phyloP scores from a whole-genome alignment of 768 basidiomycete species.

The Chlorophyllum brunneum region DNA sequence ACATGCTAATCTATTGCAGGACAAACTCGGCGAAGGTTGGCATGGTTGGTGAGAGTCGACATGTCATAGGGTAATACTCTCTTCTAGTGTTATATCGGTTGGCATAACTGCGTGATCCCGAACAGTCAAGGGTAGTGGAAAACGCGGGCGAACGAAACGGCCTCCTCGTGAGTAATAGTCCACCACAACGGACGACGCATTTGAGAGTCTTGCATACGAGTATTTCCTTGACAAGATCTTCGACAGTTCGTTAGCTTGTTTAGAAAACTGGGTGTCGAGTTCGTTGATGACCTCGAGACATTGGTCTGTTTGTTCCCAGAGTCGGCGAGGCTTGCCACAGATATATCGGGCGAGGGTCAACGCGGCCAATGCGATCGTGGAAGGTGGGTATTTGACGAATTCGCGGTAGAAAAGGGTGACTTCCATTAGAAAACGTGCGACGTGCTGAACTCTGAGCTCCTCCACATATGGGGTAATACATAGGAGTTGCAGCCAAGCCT shows the following conservation, averaged over 20 bases:
- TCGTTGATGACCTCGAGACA: constrained; percentile 78
- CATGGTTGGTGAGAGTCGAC: too few relatives aligned
- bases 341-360: constrained; percentile 85
- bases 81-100: background rate
- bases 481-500: constrained; percentile 88
- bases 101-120: background rate
- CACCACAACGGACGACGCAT: constrained; percentile 86
- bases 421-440: constrained; percentile 97
- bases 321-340: constrained; percentile 69
- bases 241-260: constrained; percentile 86
- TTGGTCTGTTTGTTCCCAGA: constrained; percentile 80
- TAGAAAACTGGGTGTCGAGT: constrained; percentile 80
- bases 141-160: constrained; percentile 51
- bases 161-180: constrained; percentile 90
- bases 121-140: constrained; percentile 13
- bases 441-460: constrained; percentile 86
- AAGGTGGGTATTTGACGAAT: constrained; percentile 81
- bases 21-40: too few relatives aligned
- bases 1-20: too few relatives aligned
- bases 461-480: constrained; percentile 72
- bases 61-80: too few relatives aligned
- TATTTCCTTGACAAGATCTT: constrained; percentile 95
- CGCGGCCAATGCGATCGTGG: constrained; percentile 80
- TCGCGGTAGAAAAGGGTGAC: constrained; percentile 95
- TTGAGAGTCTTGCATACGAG: constrained; percentile 91